Evolutionary conservation across 768 basidiomycete genomes (phyloP).

Genomic region (Amanita subjunquillea): DNA sequence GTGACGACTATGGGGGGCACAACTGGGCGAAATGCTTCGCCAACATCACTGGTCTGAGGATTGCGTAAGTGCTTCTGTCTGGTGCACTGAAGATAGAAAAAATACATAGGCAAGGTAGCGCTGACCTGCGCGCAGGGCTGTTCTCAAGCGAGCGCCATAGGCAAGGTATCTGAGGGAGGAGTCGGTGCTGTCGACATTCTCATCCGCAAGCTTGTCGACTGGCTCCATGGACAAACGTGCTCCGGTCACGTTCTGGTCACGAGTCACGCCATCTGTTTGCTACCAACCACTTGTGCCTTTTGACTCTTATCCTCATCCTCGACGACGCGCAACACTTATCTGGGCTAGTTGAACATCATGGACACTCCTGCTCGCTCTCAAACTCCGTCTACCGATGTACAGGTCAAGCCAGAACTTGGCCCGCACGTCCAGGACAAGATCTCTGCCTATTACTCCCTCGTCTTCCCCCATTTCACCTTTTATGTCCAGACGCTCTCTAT

Average conservation of each 20-base stretch:
- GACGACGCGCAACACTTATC: conserved; percentile 11
- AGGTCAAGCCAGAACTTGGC: conserved; percentile 18
- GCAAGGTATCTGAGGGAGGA: conserved; percentile 65
- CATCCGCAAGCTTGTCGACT: conserved; percentile 49
- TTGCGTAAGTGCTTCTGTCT: conserved; percentile 5
- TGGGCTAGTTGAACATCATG: conserved; percentile 19
- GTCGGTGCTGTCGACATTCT: conserved; percentile 55
- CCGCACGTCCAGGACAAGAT: conserved; percentile 60
- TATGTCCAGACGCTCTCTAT: conserved; percentile 94
- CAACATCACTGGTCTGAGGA: conserved; percentile 65
- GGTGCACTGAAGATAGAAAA: conserved; percentile 5
- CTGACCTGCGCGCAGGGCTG: conserved; percentile 56
- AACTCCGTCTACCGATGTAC: conserved; percentile 20
- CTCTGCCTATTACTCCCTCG: conserved; percentile 87
- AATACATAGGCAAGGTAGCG: conserved; percentile 75
- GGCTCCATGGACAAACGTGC: conserved; percentile 16
- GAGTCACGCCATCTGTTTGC: conserved; percentile 15
- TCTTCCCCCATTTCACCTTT: conserved; percentile 91
- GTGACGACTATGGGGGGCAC: conserved; percentile 63
- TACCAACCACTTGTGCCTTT: not conserved
- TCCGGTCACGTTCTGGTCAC: conserved; percentile 6
- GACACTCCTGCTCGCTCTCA: conserved; percentile 33
- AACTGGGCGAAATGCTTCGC: conserved; percentile 76
- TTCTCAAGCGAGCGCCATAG: conserved; percentile 69
- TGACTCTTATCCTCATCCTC: not conserved